A percentile compares a stretch with the other conserved stretches of the same genome.
phyloP scores from a whole-genome alignment of 768 basidiomycete genomes.

The Gloeopeniophorella convolvens region DNA sequence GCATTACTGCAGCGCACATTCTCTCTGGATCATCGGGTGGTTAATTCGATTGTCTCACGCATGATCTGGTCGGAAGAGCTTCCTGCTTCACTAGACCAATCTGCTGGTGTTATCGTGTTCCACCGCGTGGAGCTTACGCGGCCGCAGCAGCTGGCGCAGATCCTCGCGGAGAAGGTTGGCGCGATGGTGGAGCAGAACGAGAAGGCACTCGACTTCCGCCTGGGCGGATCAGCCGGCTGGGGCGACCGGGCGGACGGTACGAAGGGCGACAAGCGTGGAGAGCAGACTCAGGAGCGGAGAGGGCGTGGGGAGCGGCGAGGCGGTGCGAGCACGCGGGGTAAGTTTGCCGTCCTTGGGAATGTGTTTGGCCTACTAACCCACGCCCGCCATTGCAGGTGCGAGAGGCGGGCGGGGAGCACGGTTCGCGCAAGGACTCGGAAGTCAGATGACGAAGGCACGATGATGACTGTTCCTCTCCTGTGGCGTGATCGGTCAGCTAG shows the following conservation, averaged over 20 bases:
- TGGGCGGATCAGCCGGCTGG: constrained; percentile 63
- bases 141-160: constrained; percentile 83
- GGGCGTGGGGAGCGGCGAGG: constrained; percentile 67
- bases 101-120: constrained; percentile 85
- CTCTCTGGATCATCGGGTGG: constrained; percentile 69
- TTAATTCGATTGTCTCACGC: constrained; percentile 89
- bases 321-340: constrained; percentile 36
- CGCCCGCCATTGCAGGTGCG: constrained; percentile 9
- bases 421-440: constrained; percentile 18
- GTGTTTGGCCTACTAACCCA: not conserved
- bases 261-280: constrained; percentile 74
- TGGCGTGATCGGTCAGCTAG: too few relatives aligned
- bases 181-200: constrained; percentile 89
- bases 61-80: constrained; percentile 99
- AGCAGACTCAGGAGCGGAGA: constrained; percentile 71
- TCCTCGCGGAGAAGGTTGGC: constrained; percentile 81
- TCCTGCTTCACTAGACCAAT: constrained; percentile 87
- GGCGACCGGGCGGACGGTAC: constrained; percentile 59
- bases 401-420: constrained; percentile 18
- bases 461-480: not conserved
- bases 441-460: constrained; percentile 16
- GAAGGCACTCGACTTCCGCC: constrained; percentile 78
- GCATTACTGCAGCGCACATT: constrained; percentile 84
- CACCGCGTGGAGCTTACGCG: constrained; percentile 86
- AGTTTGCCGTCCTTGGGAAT: not conserved